Conservation (phyloP, 1,284 basidiomycete species). For the Ustilago trichophora region DNA sequence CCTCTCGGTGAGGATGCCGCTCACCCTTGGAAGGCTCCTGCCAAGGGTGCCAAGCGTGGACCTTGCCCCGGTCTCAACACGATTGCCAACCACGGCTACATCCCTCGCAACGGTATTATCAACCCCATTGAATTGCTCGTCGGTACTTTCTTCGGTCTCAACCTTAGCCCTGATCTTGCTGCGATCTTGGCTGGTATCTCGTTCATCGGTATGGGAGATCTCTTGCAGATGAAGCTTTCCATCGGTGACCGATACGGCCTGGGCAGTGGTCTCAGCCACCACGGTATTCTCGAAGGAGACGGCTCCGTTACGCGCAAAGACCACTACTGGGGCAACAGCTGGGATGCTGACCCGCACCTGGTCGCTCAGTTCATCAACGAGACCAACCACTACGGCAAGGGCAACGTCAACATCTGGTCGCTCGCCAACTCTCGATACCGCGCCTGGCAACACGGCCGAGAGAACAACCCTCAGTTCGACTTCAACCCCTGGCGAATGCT, state of each 20-base stretch:
- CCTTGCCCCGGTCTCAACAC: conserved; percentile 67
- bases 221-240: conserved; percentile 44
- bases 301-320: conserved; percentile 36
- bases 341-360: conserved; percentile 16
- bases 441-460: conserved; percentile 9
- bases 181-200: conserved; percentile 53
- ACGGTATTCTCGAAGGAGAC: conserved; percentile 37
- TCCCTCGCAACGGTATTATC: conserved; percentile 58
- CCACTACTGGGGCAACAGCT: conserved; percentile 39
- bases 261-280: conserved; percentile 22
- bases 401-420: conserved; percentile 16
- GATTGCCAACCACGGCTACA: conserved; percentile 60
- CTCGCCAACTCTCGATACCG: conserved; percentile 34
- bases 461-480: conserved; percentile 27
- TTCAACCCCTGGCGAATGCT: conserved; percentile 44
- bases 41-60: conserved; percentile 37
- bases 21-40: conserved; percentile 28
- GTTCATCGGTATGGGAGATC: conserved; percentile 58
- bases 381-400: conserved; percentile 32
- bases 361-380: conserved; percentile 35
- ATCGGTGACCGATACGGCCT: conserved; percentile 32
- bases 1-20: conserved; percentile 11
- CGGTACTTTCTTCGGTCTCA: conserved; percentile 40
- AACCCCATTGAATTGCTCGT: conserved; percentile 51
- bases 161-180: conserved; percentile 59